phyloP scores from a whole-genome alignment of 129 eudicot genomes.

The Rutidosis leptorrhynchoides region DNA sequence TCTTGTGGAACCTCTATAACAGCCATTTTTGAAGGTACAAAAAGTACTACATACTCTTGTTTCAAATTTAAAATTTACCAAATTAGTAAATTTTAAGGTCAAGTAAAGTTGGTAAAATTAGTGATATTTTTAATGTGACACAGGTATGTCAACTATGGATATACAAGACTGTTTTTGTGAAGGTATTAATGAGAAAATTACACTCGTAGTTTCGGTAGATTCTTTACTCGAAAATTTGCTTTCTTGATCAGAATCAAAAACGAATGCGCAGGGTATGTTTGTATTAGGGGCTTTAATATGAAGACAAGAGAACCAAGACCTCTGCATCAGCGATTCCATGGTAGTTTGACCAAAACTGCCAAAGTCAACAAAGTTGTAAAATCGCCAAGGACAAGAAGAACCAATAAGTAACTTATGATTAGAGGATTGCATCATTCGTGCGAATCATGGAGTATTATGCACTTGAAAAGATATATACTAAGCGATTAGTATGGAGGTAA shows the following conservation, averaged over 20 bases:
- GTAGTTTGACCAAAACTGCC: neutral
- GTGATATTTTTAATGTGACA: slow-evolving; percentile 1
- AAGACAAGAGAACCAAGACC: slow-evolving; percentile 25
- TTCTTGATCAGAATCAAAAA: neutral
- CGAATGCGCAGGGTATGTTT: slow-evolving; percentile 29
- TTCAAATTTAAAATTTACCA: neutral
- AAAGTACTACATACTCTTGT: neutral
- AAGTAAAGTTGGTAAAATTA: neutral
- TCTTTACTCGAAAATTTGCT: neutral
- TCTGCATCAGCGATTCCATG: slow-evolving; percentile 21
- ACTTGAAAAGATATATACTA: too few relatives aligned
- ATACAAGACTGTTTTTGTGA: slow-evolving; percentile 23
- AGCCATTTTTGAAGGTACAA: slow-evolving; percentile 29
- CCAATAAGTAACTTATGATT: neutral
- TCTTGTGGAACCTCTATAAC: slow-evolving; percentile 27
- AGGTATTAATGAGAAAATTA: slow-evolving; percentile 21
- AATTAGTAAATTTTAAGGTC: neutral
- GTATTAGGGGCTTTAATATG: slow-evolving; percentile 32
- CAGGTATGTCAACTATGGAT: slow-evolving; percentile 25
- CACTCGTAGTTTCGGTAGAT: neutral
- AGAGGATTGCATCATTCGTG: neutral
- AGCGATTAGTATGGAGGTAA: neutral
- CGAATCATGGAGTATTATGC: neutral
- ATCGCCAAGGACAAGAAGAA: slow-evolving; percentile 7
- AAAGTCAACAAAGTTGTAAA: neutral